Evolutionary conservation across 2,329 filamentous ascomycete genomes (phyloP), one percentile per base, ranked within the genome.

Genomic region (Grosmannia penicillata): DNA sequence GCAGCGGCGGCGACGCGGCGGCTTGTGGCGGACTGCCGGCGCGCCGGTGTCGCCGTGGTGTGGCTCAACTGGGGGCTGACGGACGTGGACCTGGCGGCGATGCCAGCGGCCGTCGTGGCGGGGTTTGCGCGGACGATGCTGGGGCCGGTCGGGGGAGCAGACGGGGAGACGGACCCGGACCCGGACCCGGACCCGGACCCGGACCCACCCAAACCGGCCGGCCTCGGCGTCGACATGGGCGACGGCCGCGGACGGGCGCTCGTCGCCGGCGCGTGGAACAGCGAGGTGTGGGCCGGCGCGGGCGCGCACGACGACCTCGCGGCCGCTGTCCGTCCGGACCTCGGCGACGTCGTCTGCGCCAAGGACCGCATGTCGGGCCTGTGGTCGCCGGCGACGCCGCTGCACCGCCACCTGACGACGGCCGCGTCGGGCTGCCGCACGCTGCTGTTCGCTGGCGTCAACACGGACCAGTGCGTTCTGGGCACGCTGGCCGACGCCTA

Each of bases 391-490:
- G 49, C 49, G 10, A 65, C 64, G 32, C 55, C 58, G 8, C 54
- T 69, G 33, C 60, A 59, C 38, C 51, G 53, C 28, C 61, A 57
- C 28, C 50, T 74, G 36, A 34, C 8, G 33, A 28, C 13, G 4
- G 33, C 25, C 21, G 29, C 45, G 58, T 34, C 56, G 56, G 0
- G 62, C 61, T 18, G 36, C 41, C 61, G 45, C 32, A 75, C 69
- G 6, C 49, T 75, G 32, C 48, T 77, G 17, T 74, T 76, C 44
- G 55, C 66, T 1, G 72, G 72, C 0, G 71, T 75, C 11, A 76
- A 77, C 48, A 74, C 71, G 3, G 71, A 77, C 52, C 70, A 75
- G 49, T 75, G 72, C 48, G 71, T 77, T 8, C 58, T 66, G 18
- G 68, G 68, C 1, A 74, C 68, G 13, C 53, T 75, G 41, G 57